Conservation (phyloP, 2,329 filamentous ascomycete species). For the Colletotrichum caudatum region DNA sequence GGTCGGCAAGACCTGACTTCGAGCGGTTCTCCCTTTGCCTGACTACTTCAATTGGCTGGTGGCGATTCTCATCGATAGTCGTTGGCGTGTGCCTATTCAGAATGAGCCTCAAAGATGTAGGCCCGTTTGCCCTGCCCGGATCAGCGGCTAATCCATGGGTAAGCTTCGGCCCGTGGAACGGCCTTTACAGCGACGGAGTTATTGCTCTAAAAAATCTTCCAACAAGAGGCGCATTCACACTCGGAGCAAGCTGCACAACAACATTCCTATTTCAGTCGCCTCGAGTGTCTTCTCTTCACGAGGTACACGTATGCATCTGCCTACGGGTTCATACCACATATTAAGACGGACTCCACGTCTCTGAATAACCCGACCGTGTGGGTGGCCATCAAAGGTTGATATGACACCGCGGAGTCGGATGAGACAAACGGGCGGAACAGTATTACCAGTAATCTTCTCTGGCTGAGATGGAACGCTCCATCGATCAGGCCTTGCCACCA, state of each 20-base stretch:
- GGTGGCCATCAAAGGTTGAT: slow-evolving; percentile 9
- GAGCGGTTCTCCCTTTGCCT: neutral
- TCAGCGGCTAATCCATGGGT: neutral
- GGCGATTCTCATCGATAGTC: neutral
- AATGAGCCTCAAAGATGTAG: slow-evolving; percentile 21
- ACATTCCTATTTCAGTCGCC: neutral
- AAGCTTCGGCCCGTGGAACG: neutral
- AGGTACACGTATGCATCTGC: neutral
- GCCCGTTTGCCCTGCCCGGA: slow-evolving; percentile 3
- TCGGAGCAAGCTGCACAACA: neutral
- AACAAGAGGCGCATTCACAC: neutral
- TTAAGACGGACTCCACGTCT: neutral
- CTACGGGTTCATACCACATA: neutral
- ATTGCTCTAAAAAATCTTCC: neutral
- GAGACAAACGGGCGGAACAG: slow-evolving; percentile 22
- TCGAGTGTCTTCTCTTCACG: neutral
- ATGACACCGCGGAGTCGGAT: slow-evolving; percentile 26
- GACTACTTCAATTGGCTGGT: slow-evolving; percentile 9
- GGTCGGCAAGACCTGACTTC: neutral
- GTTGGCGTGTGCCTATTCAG: slow-evolving; percentile 6
- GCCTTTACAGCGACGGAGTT: no score
- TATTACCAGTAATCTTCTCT: neutral
- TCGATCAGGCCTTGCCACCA: slow-evolving; percentile 5
- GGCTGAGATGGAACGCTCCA: neutral
- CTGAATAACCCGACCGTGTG: slow-evolving; percentile 15